Conservation (phyloP, 352 stramenopile species). For the Phytophthora brassicae region DNA sequence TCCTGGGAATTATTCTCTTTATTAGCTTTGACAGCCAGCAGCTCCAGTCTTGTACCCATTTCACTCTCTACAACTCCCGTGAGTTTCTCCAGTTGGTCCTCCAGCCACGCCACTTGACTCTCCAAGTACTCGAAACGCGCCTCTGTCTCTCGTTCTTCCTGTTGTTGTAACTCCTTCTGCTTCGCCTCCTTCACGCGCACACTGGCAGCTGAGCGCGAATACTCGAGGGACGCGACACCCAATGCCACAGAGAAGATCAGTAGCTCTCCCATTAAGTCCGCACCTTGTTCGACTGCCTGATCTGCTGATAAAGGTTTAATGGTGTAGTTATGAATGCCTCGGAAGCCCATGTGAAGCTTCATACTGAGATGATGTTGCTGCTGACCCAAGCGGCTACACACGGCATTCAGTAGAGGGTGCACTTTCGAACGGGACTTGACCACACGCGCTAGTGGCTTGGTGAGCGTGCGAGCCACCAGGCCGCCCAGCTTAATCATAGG, state of each 20-base stretch:
- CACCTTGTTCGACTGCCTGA: constrained; percentile 76
- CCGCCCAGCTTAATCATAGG: constrained; percentile 86
- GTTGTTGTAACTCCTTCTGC: constrained; percentile 46
- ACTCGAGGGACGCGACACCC: constrained; percentile 70
- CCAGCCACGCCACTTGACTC: constrained; percentile 47
- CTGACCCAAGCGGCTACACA: constrained; percentile 68
- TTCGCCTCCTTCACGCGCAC: constrained; percentile 60
- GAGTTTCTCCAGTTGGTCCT: constrained; percentile 40
- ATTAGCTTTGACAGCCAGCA: constrained; percentile 12
- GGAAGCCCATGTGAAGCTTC: constrained; percentile 82
- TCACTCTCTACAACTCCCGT: constrained; percentile 38
- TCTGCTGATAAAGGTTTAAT: constrained; percentile 77
- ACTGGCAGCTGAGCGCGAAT: constrained; percentile 62
- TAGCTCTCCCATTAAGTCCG: constrained; percentile 73
- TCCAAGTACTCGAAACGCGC: constrained; percentile 56
- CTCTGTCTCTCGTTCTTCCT: constrained; percentile 49
- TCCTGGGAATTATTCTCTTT: constrained; percentile 3
- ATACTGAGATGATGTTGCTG: constrained; percentile 62
- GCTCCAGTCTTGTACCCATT: no score
- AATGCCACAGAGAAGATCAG: constrained; percentile 83
- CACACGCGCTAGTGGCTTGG: constrained; percentile 88
- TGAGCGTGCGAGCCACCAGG: constrained; percentile 79
- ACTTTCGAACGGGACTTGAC: constrained; percentile 89
- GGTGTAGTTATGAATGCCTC: constrained; percentile 70
- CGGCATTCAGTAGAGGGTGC: constrained; percentile 55